Evolutionary conservation across 768 basidiomycete genomes (phyloP), one percentile per base, ranked within the genome.

Genomic region (Mycena filopes): DNA sequence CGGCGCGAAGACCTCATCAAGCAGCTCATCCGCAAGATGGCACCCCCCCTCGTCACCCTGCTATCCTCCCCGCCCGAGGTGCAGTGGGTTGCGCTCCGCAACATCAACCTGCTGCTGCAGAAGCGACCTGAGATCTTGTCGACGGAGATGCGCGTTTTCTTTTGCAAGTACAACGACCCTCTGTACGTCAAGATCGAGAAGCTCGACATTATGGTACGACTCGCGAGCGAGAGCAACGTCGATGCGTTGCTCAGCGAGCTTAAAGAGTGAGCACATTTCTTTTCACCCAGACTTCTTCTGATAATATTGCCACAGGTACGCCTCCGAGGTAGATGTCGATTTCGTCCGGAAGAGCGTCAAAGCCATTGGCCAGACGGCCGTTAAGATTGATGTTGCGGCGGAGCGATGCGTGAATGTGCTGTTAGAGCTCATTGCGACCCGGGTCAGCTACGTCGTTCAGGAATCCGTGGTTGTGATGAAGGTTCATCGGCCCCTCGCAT

Each of bases 151-250:
- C 87, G 96, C 42, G 98, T 99, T 23, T 99, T 99, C 78, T 99
- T 99, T 84, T 99, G 97, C 89, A 99, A 99, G 78, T 99, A 99
- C 81, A 99, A 99, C 74, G 98, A 99, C 74, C 97, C 98, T 4
- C 80, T 97, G 21, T 99, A 99, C 73, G 96, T 99, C 76, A 99
- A 99, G 78, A 88, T 99, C 58, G 98, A 98, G 78, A 99, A 99
- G 79, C 80, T 99, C 68, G 98, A 98, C 72, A 98, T 99, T 74
- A 99, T 99, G 98, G 65, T 66, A 26, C 60, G 65, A 43, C 42
- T 66, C 15, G 65, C 65, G n/a, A 41, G 42, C 38, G 97, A 98
- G 65, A 90, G 87, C 78, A 99, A 98, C 70, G 94, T 97, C 1
- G 96, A 98, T 79, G 94, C 96, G 6, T 82, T 99, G 54, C 78